Percentiles rank a stretch among this genome's conserved stretches.
Conservation (phyloP, 106 monocot genomes). For the Cymbidium sinense region DNA sequence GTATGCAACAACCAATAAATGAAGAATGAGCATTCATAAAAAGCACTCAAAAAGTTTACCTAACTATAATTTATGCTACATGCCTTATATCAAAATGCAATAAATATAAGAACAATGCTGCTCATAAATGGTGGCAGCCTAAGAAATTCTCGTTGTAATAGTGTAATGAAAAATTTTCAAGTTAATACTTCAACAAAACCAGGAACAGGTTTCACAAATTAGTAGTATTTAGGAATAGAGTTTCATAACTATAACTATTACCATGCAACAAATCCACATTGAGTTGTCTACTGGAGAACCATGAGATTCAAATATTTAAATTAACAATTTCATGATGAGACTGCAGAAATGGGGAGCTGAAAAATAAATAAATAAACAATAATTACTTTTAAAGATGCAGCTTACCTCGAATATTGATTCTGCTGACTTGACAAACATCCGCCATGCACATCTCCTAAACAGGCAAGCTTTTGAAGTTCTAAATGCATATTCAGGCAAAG, state of each 20-base stretch:
- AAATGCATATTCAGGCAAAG: slow-evolving; percentile 64
- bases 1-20: no score
- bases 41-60: not conserved
- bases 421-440: slow-evolving; percentile 80
- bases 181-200: not conserved
- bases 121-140: not conserved
- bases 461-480: slow-evolving; percentile 35
- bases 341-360: not conserved
- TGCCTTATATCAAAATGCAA: not conserved
- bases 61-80: not conserved
- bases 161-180: not conserved
- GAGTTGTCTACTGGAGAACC: not conserved
- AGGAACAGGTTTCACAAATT: not conserved
- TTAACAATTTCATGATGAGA: not conserved
- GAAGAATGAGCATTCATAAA: not conserved
- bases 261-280: not conserved
- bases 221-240: not conserved
- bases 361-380: not conserved
- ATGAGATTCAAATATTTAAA: not conserved
- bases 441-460: slow-evolving; percentile 68
- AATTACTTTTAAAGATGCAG: not conserved
- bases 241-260: not conserved
- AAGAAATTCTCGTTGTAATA: not conserved
- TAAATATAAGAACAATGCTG: not conserved
- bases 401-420: slow-evolving; percentile 77